Conservation (phyloP, 2,329 filamentous ascomycete species). For the Fusarium nanum region DNA sequence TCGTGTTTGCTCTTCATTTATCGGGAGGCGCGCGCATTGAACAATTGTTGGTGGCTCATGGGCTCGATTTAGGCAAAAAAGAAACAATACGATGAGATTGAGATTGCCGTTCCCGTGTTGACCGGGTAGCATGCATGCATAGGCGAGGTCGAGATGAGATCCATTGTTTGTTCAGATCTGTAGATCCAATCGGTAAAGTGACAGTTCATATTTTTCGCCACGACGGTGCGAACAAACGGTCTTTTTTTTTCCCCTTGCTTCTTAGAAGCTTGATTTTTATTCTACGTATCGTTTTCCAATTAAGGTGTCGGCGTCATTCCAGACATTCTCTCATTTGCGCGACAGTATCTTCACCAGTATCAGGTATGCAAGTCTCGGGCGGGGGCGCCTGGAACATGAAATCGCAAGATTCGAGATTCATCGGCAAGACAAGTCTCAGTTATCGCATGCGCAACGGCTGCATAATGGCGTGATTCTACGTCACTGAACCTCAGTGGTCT, state of each 20-base stretch:
- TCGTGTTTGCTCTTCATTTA: neutral
- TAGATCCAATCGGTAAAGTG: conserved; percentile 1
- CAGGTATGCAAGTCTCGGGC: conserved; percentile 31
- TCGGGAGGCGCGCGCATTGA: neutral
- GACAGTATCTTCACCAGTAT: neutral
- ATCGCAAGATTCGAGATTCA: neutral
- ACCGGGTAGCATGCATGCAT: neutral
- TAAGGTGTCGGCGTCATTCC: conserved; percentile 23
- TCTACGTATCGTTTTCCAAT: neutral
- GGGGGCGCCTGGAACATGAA: conserved; percentile 9
- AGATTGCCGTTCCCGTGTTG: neutral
- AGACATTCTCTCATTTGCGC: neutral
- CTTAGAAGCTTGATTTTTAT: neutral
- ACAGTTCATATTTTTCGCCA: conserved; percentile 7
- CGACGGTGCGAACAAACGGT: neutral
- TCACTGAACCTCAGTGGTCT: too few relatives aligned
- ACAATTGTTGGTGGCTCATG: neutral
- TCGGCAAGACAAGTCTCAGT: conserved; percentile 6
- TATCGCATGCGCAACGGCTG: neutral
- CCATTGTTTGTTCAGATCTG: neutral
- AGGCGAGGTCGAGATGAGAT: neutral
- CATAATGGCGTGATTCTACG: conserved; percentile 1
- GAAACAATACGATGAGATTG: neutral
- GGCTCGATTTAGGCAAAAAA: neutral
- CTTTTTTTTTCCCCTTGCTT: neutral